Evolutionary conservation across 495 filamentous ascomycete genomes (phyloP).

Genomic region (Bathelium albidoporum): DNA sequence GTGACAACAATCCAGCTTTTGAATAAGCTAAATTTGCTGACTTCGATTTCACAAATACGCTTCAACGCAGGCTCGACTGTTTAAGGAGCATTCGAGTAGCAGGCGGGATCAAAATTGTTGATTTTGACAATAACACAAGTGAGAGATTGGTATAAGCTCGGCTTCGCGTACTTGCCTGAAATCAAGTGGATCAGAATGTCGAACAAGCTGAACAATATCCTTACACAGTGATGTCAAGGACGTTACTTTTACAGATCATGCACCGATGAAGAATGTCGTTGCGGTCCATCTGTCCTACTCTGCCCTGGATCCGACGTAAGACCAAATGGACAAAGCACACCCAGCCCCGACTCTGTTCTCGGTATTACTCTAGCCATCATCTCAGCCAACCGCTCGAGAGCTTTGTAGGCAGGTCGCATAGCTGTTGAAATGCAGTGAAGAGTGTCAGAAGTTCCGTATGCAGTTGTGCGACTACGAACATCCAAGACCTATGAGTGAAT

Average conservation of each 20-base stretch:
- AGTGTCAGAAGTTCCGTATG: not conserved
- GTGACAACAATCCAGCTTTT: too few species aligned
- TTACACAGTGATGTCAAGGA: not conserved
- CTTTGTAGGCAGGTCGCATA: not conserved
- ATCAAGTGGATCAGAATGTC: too few species aligned
- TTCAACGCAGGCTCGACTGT: too few species aligned
- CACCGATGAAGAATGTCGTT: not conserved
- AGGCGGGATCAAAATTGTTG: too few species aligned
- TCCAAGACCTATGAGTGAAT: not conserved
- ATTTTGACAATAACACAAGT: too few species aligned
- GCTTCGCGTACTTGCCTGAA: too few species aligned
- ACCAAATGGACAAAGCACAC: not conserved
- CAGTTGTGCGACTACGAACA: not conserved
- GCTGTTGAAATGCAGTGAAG: not conserved
- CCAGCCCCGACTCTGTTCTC: not conserved
- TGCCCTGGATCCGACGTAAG: not conserved
- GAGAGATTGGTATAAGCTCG: too few species aligned
- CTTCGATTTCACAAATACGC: too few species aligned
- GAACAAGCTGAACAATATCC: not conserved
- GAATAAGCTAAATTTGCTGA: too few species aligned
- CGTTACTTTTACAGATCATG: not conserved
- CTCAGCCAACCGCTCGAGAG: not conserved
- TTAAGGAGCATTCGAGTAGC: too few species aligned
- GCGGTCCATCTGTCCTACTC: not conserved
- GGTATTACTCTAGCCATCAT: not conserved